A percentile compares a stretch with the other conserved stretches of the same genome.
Conservation (phyloP, 768 basidiomycete genomes). For the Mycena capillaripes region DNA sequence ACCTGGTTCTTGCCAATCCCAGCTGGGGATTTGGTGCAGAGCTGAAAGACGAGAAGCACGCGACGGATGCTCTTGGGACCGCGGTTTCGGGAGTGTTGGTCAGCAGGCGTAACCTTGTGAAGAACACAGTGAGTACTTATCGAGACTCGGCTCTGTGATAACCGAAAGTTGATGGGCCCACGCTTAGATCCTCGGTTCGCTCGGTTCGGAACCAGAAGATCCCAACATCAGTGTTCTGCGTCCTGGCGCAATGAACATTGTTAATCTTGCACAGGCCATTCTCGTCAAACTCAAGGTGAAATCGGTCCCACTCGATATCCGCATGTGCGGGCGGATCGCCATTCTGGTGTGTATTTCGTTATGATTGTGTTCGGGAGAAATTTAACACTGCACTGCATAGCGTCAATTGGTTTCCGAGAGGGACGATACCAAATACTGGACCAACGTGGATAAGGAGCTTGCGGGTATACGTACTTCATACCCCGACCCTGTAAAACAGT, state of each 20-base stretch:
- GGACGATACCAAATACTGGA: neutral
- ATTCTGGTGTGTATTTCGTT: neutral
- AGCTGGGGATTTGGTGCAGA: neutral
- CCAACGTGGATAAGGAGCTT: neutral
- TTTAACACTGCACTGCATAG: neutral
- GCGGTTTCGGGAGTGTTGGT: neutral
- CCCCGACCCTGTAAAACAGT: neutral
- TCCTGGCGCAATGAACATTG: neutral
- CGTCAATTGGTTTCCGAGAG: neutral
- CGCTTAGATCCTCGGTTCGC: neutral
- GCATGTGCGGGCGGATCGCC: neutral
- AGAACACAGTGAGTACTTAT: neutral
- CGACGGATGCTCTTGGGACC: neutral
- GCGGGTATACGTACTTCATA: neutral
- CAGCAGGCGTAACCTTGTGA: neutral
- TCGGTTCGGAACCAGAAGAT: neutral
- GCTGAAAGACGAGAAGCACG: neutral
- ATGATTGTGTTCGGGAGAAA: neutral
- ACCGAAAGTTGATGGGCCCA: too few relatives aligned
- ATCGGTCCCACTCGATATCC: neutral
- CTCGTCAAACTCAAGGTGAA: neutral
- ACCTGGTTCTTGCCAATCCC: neutral
- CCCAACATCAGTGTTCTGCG: neutral
- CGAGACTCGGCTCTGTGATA: neutral
- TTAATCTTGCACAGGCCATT: neutral